phyloP scores from a whole-genome alignment of 2,329 filamentous ascomycete genomes.

The Phyllosticta citriasiana region DNA sequence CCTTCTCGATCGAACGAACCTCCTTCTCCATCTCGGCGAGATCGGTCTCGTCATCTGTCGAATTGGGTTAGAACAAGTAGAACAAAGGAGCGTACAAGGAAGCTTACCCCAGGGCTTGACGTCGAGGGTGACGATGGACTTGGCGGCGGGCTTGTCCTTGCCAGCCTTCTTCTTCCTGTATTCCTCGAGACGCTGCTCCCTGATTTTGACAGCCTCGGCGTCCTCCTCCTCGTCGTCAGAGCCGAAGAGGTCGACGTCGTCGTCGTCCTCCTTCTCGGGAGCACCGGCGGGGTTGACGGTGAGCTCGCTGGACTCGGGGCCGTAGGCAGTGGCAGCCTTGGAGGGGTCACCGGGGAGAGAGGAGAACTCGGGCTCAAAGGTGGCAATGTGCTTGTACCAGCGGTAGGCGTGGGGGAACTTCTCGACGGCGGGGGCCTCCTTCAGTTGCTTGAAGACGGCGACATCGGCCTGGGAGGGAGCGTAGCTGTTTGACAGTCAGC shows the following conservation, averaged over 20 bases:
- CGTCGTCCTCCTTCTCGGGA: conserved; percentile 50
- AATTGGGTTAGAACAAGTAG: conserved; percentile 15
- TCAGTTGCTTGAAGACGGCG: conserved; percentile 84
- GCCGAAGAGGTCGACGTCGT: conserved; percentile 89
- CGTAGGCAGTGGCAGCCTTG: conserved; percentile 82
- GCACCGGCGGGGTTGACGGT: conserved; percentile 81
- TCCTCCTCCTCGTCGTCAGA: conserved; percentile 92
- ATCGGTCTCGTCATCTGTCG: conserved; percentile 82
- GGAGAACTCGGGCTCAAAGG: conserved; percentile 86
- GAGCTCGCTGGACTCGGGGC: conserved; percentile 68
- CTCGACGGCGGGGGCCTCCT: conserved; percentile 60
- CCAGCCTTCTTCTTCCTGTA: conserved; percentile 95
- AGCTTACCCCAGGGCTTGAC: conserved; percentile 96
- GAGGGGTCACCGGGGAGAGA: conserved; percentile 83
- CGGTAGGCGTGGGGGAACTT: conserved; percentile 92
- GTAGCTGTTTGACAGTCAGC: conserved; percentile 37
- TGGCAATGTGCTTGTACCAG: conserved; percentile 98
- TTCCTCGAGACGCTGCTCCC: conserved; percentile 82
- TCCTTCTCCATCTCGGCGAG: conserved; percentile 71
- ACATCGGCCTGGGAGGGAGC: conserved; percentile 89
- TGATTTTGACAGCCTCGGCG: conserved; percentile 70
- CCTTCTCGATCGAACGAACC: conserved; percentile 77
- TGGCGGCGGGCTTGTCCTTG: conserved; percentile 85
- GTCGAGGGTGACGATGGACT: conserved; percentile 91
- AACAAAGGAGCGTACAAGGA: background rate